phyloP scores from a whole-genome alignment of 768 basidiomycete genomes.

The Panellus pusillus region DNA sequence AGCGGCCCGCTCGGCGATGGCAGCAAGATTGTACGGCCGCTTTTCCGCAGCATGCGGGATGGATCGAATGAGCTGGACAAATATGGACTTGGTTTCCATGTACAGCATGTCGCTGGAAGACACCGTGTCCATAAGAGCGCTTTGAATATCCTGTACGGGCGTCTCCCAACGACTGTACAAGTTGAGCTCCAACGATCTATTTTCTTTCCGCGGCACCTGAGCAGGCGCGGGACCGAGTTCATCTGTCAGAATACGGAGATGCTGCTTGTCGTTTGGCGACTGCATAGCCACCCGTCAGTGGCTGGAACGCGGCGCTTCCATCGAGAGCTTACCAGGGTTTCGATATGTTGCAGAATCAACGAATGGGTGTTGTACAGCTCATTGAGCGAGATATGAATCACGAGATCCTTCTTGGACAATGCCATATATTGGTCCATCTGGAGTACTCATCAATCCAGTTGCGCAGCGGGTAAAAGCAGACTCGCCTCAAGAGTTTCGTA shows the following conservation, averaged over 20 bases:
- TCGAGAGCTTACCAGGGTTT: constrained; percentile 71
- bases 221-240: constrained; percentile 92
- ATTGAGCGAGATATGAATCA: constrained; percentile 98
- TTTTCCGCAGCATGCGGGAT: constrained; percentile 83
- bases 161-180: constrained; percentile 99
- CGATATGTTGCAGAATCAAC: constrained; percentile 91
- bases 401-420: constrained; percentile 96
- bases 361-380: constrained; percentile 99
- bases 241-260: constrained; percentile 93
- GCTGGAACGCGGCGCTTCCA: background rate
- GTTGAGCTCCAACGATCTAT: constrained; percentile 86
- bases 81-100: constrained; percentile 99
- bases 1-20: constrained; percentile 91
- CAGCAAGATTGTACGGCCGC: constrained; percentile 84
- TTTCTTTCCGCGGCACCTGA: constrained; percentile 98
- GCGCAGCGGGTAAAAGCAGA: constrained; percentile 1
- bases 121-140: constrained; percentile 94
- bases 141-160: constrained; percentile 96
- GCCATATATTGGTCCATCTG: constrained; percentile 99
- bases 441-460: constrained; percentile 2
- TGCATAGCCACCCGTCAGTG: constrained; percentile 30
- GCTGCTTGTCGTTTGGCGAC: constrained; percentile 98
- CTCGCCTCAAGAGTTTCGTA: constrained; percentile 96
- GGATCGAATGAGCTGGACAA: constrained; percentile 95
- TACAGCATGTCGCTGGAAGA: constrained; percentile 98